Evolutionary conservation across 495 filamentous ascomycete genomes (phyloP), one percentile per base, ranked within the genome.

Genomic region (Aspergillus funiculosus): DNA sequence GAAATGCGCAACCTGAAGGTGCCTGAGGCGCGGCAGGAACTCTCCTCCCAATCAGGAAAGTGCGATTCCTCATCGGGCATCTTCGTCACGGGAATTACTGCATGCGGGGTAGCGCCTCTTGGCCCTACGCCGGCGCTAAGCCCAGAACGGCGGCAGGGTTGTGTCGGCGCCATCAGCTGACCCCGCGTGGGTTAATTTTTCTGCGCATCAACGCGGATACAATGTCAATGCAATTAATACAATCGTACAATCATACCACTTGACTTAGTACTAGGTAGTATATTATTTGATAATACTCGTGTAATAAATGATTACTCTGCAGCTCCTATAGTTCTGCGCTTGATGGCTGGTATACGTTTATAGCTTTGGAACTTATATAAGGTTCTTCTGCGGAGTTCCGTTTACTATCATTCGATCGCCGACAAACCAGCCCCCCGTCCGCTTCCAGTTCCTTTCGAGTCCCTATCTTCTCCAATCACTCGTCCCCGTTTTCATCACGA

Each of bases 21-120:
- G n/a, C n/a, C n/a, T n/a, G n/a, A n/a, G n/a, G n/a, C n/a, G n/a
- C n/a, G n/a, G n/a, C n/a, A n/a, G n/a, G n/a, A n/a, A n/a, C n/a
- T n/a, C n/a, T n/a, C n/a, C n/a, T 28, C 20, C n/a, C 2, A 46
- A 21, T 28, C 11, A 13, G 42, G 25, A 36, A 47, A 25, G 27
- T 36, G 29, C 9, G 30, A 11, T 40, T 40, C 47, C 46, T n/a
- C 27, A 43, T 42, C 26, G 38, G 27, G 41, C 27, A 46, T 7
- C 46, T 46, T 31, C 31, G 32, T 35, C 44, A 38, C 39, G 43
- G 36, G 30, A 24, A 52, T 58, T 58, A 52, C 55, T 52, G 32
- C 28, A 54, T 58, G 55, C 51, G 55, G 55, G 55, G 55, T 52
- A 49, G 47, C 39, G 51, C 41, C 28, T 31, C 17, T 44, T 34